These are phyloP conservation scores for Populus euphratica DNA, from an alignment of 345 rosid species.

Conservation along the genomic window DNA sequence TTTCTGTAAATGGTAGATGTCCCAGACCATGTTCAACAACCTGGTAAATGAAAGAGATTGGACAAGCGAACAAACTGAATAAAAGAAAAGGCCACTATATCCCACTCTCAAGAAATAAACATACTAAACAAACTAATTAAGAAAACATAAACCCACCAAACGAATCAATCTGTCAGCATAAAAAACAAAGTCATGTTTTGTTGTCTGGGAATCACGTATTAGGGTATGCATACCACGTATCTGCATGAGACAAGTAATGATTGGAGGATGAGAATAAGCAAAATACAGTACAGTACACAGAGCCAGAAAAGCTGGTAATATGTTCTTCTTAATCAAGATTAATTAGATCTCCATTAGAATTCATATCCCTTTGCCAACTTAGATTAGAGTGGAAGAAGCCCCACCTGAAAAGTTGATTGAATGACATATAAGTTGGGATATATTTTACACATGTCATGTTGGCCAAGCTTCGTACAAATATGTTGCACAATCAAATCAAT, in stretches of 20 bases:
- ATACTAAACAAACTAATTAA: not conserved
- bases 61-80: not conserved
- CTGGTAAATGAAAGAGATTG: constrained; percentile 33
- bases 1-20: constrained; percentile 96
- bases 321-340: not conserved
- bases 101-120: not conserved
- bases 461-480: constrained; percentile 94
- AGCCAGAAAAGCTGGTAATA: not conserved
- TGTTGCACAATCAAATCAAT: constrained; percentile 97
- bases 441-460: constrained; percentile 96
- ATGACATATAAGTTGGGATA: constrained; percentile 89
- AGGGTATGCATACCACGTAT: constrained; percentile 99
- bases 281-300: not conserved
- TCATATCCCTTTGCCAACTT: not conserved
- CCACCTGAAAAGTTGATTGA: constrained; percentile 97
- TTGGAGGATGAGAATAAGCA: not conserved
- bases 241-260: constrained; percentile 42
- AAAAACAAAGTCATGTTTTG: constrained; percentile 93
- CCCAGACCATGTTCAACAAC: constrained; percentile 99
- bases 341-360: not conserved
- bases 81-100: not conserved
- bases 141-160: constrained; percentile 53
- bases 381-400: constrained; percentile 8
- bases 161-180: constrained; percentile 97
- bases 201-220: constrained; percentile 88